phyloP scores from a whole-genome alignment of 768 basidiomycete species.

The Roridomyces roridus region DNA sequence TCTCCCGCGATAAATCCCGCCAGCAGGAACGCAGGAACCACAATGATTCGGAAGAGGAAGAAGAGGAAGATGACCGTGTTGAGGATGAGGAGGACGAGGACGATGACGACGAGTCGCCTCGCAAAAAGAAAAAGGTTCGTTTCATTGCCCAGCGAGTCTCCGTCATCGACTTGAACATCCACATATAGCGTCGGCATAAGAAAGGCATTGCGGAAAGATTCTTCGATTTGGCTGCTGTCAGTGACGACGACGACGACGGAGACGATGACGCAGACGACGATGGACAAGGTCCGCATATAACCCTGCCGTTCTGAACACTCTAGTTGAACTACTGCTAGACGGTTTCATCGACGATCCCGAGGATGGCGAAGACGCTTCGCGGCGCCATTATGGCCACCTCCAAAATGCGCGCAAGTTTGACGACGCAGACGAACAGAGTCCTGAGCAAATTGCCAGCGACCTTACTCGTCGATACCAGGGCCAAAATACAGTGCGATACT shows the following conservation, averaged over 20 bases:
- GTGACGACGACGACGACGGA: constrained; percentile 95
- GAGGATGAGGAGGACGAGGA: constrained; percentile 35
- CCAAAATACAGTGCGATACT: constrained; percentile 74
- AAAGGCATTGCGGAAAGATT: constrained; percentile 75
- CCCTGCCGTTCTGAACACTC: not conserved
- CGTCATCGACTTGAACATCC: constrained; percentile 11
- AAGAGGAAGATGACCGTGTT: constrained; percentile 38
- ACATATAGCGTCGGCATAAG: constrained; percentile 67
- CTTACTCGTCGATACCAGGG: constrained; percentile 78
- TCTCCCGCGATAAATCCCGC: constrained; percentile 8
- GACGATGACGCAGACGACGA: constrained; percentile 83
- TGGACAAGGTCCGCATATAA: constrained; percentile 49
- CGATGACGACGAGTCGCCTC: constrained; percentile 39
- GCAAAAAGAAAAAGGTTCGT: constrained; percentile 47
- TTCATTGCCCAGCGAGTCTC: not conserved
- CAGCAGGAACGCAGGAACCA: constrained; percentile 1
- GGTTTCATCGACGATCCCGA: constrained; percentile 75
- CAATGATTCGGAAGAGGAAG: constrained; percentile 29
- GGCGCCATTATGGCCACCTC: constrained; percentile 71
- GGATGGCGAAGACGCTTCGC: constrained; percentile 68
- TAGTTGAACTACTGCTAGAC: constrained; percentile 44
- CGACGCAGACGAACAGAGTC: constrained; percentile 77
- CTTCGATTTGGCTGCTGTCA: constrained; percentile 95
- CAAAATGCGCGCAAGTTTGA: constrained; percentile 66
- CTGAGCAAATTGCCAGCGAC: constrained; percentile 84